Conservation (phyloP, 805 yeast genomes). For the Candida easanensis region DNA sequence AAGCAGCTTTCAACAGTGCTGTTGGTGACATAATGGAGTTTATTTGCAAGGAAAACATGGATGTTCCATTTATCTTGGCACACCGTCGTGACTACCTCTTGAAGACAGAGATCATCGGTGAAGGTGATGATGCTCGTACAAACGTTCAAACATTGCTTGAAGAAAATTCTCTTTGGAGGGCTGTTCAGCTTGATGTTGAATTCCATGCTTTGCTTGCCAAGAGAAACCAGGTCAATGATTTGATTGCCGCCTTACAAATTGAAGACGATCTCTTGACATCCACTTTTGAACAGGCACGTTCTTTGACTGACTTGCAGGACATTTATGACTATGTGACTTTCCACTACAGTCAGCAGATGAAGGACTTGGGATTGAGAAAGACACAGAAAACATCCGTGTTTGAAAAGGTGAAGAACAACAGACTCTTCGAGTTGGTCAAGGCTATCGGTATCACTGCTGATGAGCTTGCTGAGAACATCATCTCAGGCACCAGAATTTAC, state of each 20-base stretch:
- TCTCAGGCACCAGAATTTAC: constrained; percentile 63
- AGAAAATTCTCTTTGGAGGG: constrained; percentile 91
- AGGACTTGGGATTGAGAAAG: constrained; percentile 31
- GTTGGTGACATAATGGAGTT: constrained; percentile 70
- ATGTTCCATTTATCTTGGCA: constrained; percentile 94
- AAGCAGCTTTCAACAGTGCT: constrained; percentile 60
- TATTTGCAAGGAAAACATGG: constrained; percentile 73
- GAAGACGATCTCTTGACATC: constrained; percentile 59
- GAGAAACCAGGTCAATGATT: constrained; percentile 56
- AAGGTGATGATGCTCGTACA: constrained; percentile 40
- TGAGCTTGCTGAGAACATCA: constrained; percentile 79
- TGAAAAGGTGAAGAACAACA: constrained; percentile 65
- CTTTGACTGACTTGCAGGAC: constrained; percentile 83
- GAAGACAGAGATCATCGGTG: constrained; percentile 48
- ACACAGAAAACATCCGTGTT: constrained; percentile 49
- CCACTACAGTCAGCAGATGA: constrained; percentile 47
- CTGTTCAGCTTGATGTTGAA: constrained; percentile 81
- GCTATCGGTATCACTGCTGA: constrained; percentile 77
- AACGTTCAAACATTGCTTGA: constrained; percentile 45
- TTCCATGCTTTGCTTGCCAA: constrained; percentile 82
- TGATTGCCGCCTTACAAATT: constrained; percentile 50
- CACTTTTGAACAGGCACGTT: constrained; percentile 51
- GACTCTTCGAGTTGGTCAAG: constrained; percentile 60
- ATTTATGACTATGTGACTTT: constrained; percentile 80
- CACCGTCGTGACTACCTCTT: constrained; percentile 89